These are phyloP conservation scores for Colletotrichum lindemuthianum DNA, from an alignment of 2,329 filamentous ascomycete genomes.

Conservation along the genomic window DNA sequence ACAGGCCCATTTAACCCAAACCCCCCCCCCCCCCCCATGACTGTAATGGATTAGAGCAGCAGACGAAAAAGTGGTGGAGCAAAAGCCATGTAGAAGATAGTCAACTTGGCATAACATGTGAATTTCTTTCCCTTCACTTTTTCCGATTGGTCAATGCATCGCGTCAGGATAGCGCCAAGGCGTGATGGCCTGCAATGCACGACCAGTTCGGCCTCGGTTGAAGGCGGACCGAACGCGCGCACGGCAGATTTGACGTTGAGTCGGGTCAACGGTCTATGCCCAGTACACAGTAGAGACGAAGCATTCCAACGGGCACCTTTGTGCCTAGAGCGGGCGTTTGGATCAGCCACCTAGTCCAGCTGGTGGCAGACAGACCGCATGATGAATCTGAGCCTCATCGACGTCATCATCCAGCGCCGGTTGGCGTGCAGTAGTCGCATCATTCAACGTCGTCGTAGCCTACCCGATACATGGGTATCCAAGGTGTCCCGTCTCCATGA, in stretches of 20 bases:
- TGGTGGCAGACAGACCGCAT: constrained; percentile 1
- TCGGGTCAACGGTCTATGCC: background rate
- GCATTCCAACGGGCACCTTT: background rate
- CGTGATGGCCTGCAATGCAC: background rate
- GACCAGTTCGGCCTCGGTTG: constrained; percentile 1
- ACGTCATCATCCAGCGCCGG: background rate
- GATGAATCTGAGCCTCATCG: constrained; percentile 3
- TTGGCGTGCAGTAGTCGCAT: constrained; percentile 18
- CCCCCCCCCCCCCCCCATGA: no score
- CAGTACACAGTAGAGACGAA: constrained; percentile 3
- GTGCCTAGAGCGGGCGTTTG: background rate
- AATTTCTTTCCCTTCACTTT: background rate
- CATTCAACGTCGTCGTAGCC: background rate
- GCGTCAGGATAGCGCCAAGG: background rate
- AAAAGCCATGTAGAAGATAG: no score
- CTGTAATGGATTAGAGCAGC: no score
- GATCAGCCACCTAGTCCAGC: background rate
- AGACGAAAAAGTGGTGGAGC: no score
- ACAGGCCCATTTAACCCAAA: no score
- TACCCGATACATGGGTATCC: no score
- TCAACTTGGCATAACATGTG: no score
- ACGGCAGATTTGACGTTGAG: background rate
- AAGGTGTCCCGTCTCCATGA: no score
- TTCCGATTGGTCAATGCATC: background rate
- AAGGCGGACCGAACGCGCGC: background rate